Evolutionary conservation across 371 early-diverging fungal species (phyloP), one percentile per base, ranked within the genome.

Genomic region (Lichtheimia ramosa): DNA sequence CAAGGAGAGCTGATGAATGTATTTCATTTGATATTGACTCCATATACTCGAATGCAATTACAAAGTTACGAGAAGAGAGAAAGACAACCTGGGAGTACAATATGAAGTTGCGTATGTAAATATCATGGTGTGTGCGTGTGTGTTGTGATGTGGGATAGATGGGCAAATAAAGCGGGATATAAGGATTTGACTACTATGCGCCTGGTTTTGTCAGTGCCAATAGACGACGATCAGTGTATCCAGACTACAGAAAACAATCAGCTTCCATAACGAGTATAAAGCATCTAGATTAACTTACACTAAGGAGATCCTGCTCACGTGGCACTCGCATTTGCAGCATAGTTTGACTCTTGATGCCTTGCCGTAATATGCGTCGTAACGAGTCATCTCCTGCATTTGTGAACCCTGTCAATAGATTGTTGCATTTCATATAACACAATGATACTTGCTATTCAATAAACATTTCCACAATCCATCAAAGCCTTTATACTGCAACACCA

Each of bases 201-300:
- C 62, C 62, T 25, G 69, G 67, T 54, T 66, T 66, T 21, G 67
- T 69, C 27, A 73, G 59, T 50, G 70, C 74, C 41, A 73, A 58
- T 55, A 73, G 59, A 46, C 77, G 77, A 25, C 71, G 69, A 62
- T 77, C 77, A 48, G 77, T 77, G 60, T 77, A 77, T 46, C 77
- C 77, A 40, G 77, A 77, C 77, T 76, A 51, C 0, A 28, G 10
- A 14, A n/a, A 43, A 34, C 20, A 14, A 43, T 15, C 21, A 50
- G 42, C 12, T 43, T 48, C 34, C 34, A 34, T 34, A 34, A 34
- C 10, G 34, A 34, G 34, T 34, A 34, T 34, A 2, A 6, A 2
- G 23, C 0, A 46, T 12, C 0, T 6, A 59, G 10, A 12, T 39
- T 49, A 10, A 50, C 67, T 50, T 64, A 69, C 63, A 55, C 68